Conservation (phyloP, 129 eudicot species). For the Kitagawia praeruptora region DNA sequence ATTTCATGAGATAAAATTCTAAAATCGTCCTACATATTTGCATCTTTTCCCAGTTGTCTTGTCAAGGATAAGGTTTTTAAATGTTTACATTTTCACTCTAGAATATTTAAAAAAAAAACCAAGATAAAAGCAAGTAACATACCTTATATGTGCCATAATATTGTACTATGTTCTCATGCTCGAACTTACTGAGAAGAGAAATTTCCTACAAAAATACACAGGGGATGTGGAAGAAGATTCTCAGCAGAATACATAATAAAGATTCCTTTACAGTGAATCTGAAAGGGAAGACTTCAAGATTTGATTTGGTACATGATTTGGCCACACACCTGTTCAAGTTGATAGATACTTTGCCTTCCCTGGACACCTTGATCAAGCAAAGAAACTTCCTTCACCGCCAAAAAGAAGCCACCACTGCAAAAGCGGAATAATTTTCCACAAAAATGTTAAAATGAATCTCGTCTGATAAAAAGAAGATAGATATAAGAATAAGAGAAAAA, state of each 20-base stretch:
- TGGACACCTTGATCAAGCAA: slow-evolving; percentile 71
- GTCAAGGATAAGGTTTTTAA: background rate
- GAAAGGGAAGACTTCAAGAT: background rate
- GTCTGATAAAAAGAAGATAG: background rate
- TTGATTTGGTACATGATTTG: background rate
- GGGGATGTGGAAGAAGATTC: background rate
- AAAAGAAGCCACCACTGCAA: slow-evolving; percentile 65
- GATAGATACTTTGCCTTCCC: slow-evolving; percentile 65
- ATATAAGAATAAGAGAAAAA: background rate
- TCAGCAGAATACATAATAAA: background rate
- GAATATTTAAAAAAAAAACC: background rate
- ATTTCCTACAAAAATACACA: slow-evolving; percentile 50
- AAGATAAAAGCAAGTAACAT: slow-evolving; percentile 9
- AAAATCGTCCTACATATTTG: background rate
- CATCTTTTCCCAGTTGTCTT: background rate
- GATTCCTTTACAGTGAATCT: background rate
- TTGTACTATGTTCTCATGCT: slow-evolving; percentile 74
- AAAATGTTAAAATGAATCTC: background rate
- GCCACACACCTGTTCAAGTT: slow-evolving; percentile 70
- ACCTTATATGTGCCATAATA: slow-evolving; percentile 82
- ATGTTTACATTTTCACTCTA: background rate
- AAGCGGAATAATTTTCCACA: background rate
- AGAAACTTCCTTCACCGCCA: slow-evolving; percentile 95
- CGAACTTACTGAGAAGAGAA: slow-evolving; percentile 64
- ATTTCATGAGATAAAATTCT: background rate